Percentiles rank a stretch among this genome's conserved stretches.
Conservation (phyloP, 495 filamentous ascomycete species). For the Astrocystis sublimbata region DNA sequence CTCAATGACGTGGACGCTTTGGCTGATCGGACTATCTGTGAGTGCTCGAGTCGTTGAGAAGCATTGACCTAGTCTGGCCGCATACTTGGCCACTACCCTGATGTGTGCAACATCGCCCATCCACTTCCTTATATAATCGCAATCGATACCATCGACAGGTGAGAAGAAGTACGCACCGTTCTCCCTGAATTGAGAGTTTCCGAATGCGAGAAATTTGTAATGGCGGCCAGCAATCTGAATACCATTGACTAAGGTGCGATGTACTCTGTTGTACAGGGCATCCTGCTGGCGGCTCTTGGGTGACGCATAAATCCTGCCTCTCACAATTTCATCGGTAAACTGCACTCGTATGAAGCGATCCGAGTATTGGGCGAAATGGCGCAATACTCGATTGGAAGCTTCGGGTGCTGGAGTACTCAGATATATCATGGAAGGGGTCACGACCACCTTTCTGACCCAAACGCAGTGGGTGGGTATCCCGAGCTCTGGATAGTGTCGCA, state of each 20-base stretch:
- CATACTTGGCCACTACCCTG: slow-evolving; percentile 76
- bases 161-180: slow-evolving; percentile 91
- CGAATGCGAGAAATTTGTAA: slow-evolving; percentile 91
- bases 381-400: slow-evolving; percentile 82
- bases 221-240: slow-evolving; percentile 78
- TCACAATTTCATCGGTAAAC: slow-evolving; percentile 75
- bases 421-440: slow-evolving; percentile 83
- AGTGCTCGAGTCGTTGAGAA: slow-evolving; percentile 85
- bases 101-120: slow-evolving; percentile 88
- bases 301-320: slow-evolving; percentile 50
- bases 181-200: slow-evolving; percentile 93
- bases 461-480: slow-evolving; percentile 70
- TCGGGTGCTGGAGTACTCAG: slow-evolving; percentile 78
- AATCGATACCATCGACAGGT: slow-evolving; percentile 57
- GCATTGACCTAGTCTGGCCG: slow-evolving; percentile 87
- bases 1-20: slow-evolving; percentile 45
- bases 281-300: slow-evolving; percentile 58
- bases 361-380: slow-evolving; percentile 63
- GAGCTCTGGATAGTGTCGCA: slow-evolving; percentile 48
- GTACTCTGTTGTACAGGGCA: slow-evolving; percentile 72
- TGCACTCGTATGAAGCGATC: slow-evolving; percentile 90
- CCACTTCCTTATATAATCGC: slow-evolving; percentile 77
- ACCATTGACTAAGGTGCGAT: slow-evolving; percentile 69
- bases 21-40: slow-evolving; percentile 30
- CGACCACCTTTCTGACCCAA: slow-evolving; percentile 68